Conservation (phyloP, 305 asterid species). For the Coffea humblotiana region DNA sequence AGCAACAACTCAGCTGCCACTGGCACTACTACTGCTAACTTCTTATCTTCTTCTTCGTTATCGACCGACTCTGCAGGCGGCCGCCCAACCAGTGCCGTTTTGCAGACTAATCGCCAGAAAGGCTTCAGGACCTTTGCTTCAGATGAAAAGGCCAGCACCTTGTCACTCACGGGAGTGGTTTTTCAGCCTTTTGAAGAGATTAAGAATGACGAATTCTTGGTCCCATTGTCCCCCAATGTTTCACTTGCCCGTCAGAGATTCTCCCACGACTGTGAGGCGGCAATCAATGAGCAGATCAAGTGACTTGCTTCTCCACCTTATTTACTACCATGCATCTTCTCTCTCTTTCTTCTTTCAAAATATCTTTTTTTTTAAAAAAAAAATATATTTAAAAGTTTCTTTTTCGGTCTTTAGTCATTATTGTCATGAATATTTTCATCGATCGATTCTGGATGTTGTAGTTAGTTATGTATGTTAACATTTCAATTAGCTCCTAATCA, state of each 20-base stretch:
- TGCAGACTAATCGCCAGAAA: constrained; percentile 31
- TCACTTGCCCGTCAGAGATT: constrained; percentile 74
- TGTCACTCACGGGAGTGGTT: constrained; percentile 55
- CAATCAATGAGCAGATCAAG: constrained; percentile 89
- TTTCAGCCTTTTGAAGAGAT: constrained; percentile 91
- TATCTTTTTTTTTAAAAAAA: no score
- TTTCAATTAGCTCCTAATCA: no score
- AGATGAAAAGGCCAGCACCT: constrained; percentile 26
- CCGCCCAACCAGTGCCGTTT: constrained; percentile 24
- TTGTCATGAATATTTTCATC: neutral
- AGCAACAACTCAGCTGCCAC: constrained; percentile 17
- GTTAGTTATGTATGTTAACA: no score
- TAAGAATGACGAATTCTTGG: constrained; percentile 49
- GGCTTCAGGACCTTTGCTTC: constrained; percentile 36
- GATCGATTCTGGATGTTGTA: no score
- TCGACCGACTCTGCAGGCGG: constrained; percentile 14
- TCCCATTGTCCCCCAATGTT: constrained; percentile 43
- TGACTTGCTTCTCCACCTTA: constrained; percentile 27
- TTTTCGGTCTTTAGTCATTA: neutral
- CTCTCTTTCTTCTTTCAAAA: neutral
- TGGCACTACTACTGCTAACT: constrained; percentile 9
- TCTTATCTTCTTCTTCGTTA: constrained; percentile 15
- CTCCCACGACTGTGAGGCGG: constrained; percentile 56
- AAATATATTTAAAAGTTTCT: no score
- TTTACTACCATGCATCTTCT: neutral